Base-by-base conservation (phyloP, 305 asterid genomes). In the Fraxinus sp. region DNA sequence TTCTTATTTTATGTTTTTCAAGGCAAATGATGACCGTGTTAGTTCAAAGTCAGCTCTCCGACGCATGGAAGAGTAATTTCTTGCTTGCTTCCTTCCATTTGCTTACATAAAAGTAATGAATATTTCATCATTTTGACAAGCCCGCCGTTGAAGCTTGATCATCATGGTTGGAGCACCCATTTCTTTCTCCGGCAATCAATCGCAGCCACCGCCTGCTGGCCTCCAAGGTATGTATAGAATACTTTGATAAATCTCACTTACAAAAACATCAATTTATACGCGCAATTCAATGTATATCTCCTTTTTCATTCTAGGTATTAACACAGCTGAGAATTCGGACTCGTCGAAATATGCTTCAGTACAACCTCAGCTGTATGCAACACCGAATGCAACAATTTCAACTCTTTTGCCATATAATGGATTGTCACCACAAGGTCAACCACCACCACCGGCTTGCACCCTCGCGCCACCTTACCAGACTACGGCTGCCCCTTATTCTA, bases 81-180 rank as follows among this genome's bases (percentile, higher is more conserved):
- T 59, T 81, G 2, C 79, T 18, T 86, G 87, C 82, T 87, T 85
- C 88, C 86, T 16, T 72, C 41, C 81, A 49, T 79, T 20, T 78
- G 32, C 33, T 39, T 75, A 49, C 33, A 80, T 43, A 85, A 41
- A 49, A 52, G 37, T 20, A 37, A 43, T 57, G 14, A 26, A 8
- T 5, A 73, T 78, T 46, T 88, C 84, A 76, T 1, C 49, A 49
- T 16, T 83, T 79, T 28, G 71, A 84, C 66, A 24, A 78, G 37
- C 9, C 22, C n/a, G n/a, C n/a, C n/a, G n/a, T 26, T 35, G 13
- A 36, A 76, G 39, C 75, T 70, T 39, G 5, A 68, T 57, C 86
- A 46, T 83, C 81, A 92, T 92, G 95, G 95, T 89, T 41, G 93
- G 95, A 88, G 93, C 92, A 18, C 95, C 95, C 0, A 78, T 89